Percentiles rank a stretch among this genome's conserved stretches.
Evolutionary conservation across 2,329 filamentous ascomycete genomes (phyloP).

Genomic region (Fusarium sp.): DNA sequence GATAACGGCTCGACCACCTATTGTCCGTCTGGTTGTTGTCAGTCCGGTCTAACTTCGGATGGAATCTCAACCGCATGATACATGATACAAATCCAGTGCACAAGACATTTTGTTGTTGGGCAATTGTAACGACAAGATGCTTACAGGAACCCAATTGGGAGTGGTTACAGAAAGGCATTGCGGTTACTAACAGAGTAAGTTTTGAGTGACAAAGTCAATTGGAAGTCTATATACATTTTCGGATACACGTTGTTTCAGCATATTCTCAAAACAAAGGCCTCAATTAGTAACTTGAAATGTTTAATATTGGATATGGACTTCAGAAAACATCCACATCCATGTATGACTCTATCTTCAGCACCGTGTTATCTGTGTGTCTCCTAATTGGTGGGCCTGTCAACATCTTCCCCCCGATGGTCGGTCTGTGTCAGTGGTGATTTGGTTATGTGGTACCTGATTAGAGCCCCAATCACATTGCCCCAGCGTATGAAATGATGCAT

Average conservation of each 20-base stretch:
- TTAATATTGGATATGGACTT: background rate
- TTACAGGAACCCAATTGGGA: background rate
- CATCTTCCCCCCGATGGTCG: conserved; percentile 14
- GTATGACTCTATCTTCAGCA: conserved; percentile 5
- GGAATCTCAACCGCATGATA: background rate
- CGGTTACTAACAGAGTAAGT: background rate
- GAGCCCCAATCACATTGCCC: conserved; percentile 24
- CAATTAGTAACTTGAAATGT: background rate
- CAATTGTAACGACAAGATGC: background rate
- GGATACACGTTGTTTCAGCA: no score
- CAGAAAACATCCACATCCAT: background rate
- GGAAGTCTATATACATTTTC: background rate
- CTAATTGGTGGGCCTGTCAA: conserved; percentile 33
- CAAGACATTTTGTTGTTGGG: background rate
- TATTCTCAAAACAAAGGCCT: background rate
- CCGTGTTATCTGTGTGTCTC: conserved; percentile 32
- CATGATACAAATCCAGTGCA: background rate
- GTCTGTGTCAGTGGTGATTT: conserved; percentile 8
- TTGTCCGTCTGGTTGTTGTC: background rate
- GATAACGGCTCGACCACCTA: background rate
- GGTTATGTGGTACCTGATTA: conserved; percentile 26
- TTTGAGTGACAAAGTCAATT: background rate
- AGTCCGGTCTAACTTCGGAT: conserved; percentile 3
- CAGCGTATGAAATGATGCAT: background rate
- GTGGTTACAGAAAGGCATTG: background rate